Evolutionary conservation across 2,329 filamentous ascomycete species (phyloP), one percentile per base, ranked within the genome.

Genomic region (Diplodia mutila): DNA sequence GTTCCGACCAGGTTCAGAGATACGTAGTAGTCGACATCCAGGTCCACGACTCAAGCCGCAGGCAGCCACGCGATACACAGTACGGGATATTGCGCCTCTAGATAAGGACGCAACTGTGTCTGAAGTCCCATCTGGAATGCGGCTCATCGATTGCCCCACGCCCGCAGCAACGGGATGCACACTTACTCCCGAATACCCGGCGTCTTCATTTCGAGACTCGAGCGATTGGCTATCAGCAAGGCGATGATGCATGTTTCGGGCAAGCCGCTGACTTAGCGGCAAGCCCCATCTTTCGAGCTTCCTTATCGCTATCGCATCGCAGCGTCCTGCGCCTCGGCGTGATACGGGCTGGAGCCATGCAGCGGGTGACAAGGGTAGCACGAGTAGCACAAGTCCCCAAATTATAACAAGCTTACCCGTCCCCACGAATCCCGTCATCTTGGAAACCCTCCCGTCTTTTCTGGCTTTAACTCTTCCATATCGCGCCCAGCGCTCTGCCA

Each of bases 251-350:
- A 51, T 21, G 53, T 51, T 25, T 21, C 42, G 27, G 46, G 27
- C 42, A 34, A 37, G 16, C 27, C 27, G 42, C 29, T 32, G 18
- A 23, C 29, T 23, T 29, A 37, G 6, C 27, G 34, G 59, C 59
- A 39, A 37, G 59, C 59, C 59, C 34, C 59, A 63, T 48, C 42
- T 59, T 25, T 14, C 9, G 42, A 34, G 25, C n/a, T 18, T 27
- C n/a, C 46, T 63, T 63, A 63, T 63, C 59, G 59, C 59, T 61
- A 61, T 61, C 57, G 27, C 42, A 37, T 59, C 23, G 23, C 23
- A 61, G 29, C n/a, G n/a, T n/a, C n/a, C n/a, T 61, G 37, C 25
- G 27, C n/a, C 37, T 32, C 42, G 59, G 59, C 42, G 27, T 51
- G 59, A 63, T 63, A 63, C 59, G 59, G 37, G 46, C 27, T 9